These are phyloP conservation scores for Gynostemma pentaphyllum DNA, from an alignment of 306 rosid genomes.

Conservation along the genomic window DNA sequence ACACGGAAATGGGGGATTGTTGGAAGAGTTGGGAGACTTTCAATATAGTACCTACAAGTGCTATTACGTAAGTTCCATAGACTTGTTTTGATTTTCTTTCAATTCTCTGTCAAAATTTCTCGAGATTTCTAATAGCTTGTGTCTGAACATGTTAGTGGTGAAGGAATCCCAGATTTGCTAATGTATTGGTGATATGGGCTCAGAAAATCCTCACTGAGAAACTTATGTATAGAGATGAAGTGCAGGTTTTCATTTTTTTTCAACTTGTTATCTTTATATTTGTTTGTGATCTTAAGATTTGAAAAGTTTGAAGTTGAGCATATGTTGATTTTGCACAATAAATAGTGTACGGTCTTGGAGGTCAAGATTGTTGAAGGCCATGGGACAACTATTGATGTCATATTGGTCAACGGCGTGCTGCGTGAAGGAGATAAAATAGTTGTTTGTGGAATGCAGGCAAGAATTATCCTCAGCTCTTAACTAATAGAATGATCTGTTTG, in stretches of 20 bases:
- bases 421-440: slow-evolving; percentile 98
- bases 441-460: slow-evolving; percentile 92
- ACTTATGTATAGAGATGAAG: slow-evolving; percentile 74
- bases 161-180: slow-evolving; percentile 85
- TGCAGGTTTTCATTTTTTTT: slow-evolving; percentile 62
- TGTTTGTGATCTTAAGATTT: slow-evolving; percentile 15
- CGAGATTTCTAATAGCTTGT: slow-evolving; percentile 18
- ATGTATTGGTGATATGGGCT: slow-evolving; percentile 78
- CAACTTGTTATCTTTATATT: slow-evolving; percentile 2
- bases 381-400: slow-evolving; percentile 97
- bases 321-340: slow-evolving; percentile 16
- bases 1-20: slow-evolving; percentile 94
- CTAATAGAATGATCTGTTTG: too few species aligned
- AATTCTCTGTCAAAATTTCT: not conserved
- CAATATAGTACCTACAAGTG: slow-evolving; percentile 96
- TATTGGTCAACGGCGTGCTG: slow-evolving; percentile 88
- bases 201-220: slow-evolving; percentile 84
- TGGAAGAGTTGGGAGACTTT: too few species aligned
- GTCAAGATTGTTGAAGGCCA: slow-evolving; percentile 95
- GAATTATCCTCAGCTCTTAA: slow-evolving; percentile 12
- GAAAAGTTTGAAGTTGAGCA: slow-evolving; percentile 18
- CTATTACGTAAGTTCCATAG: slow-evolving; percentile 50
- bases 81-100: not conserved
- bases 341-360: slow-evolving; percentile 98
- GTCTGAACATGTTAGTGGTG: slow-evolving; percentile 54